Evolutionary conservation across 495 filamentous ascomycete genomes (phyloP).

Genomic region (Penicillium cataractarum): DNA sequence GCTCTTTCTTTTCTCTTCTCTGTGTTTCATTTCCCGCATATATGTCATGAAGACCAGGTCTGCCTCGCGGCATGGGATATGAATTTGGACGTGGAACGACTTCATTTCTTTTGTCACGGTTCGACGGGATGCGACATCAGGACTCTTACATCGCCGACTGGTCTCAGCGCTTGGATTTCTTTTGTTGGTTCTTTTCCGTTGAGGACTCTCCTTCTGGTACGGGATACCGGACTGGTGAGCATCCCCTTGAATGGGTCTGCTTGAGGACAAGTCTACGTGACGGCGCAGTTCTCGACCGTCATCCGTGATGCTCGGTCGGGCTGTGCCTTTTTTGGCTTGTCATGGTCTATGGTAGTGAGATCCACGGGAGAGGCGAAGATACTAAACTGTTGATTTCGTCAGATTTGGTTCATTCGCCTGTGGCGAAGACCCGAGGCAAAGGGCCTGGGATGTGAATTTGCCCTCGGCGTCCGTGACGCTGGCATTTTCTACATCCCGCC

Average conservation of each 20-base stretch:
- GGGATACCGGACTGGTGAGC: conserved; percentile 49
- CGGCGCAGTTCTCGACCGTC: conserved; percentile 20
- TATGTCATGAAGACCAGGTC: conserved; percentile 60
- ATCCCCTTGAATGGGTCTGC: conserved; percentile 24
- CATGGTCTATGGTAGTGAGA: conserved; percentile 12
- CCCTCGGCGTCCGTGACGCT: conserved; percentile 28
- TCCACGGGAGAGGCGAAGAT: conserved; percentile 8
- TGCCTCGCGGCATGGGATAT: conserved; percentile 64
- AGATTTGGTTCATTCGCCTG: conserved; percentile 24
- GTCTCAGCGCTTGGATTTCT: conserved; percentile 19
- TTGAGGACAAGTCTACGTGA: conserved; percentile 36
- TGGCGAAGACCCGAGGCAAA: conserved; percentile 25
- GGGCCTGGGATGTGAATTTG: conserved; percentile 8
- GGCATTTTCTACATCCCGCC: conserved; percentile 9
- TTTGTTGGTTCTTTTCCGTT: conserved; percentile 21
- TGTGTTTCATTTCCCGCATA: conserved; percentile 41
- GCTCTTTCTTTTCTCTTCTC: conserved; percentile 49
- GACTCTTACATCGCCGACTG: conserved; percentile 21
- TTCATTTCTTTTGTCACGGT: conserved; percentile 46
- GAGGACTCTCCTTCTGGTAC: conserved; percentile 44
- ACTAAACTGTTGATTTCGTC: conserved; percentile 8
- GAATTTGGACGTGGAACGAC: conserved; percentile 55
- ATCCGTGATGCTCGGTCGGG: conserved; percentile 48
- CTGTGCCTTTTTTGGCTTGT: conserved; percentile 16
- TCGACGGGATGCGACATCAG: conserved; percentile 24